Evolutionary conservation across 805 yeast genomes (phyloP).

Genomic region (Kodamaea nitidulidarum): DNA sequence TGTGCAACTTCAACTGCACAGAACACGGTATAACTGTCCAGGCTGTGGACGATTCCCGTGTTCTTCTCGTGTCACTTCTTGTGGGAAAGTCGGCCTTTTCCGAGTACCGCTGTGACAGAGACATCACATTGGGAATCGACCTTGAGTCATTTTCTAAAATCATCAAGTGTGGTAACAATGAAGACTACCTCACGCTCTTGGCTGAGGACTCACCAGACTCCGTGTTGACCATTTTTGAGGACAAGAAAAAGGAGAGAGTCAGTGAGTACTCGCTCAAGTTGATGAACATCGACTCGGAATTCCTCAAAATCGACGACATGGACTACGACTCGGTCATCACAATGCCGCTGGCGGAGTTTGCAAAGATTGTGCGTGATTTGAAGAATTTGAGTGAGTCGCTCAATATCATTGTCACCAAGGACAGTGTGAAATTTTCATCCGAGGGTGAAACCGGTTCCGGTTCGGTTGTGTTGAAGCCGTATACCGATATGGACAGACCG

Average conservation of each 20-base stretch:
- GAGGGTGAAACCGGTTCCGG: constrained; percentile 94
- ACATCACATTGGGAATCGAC: constrained; percentile 87
- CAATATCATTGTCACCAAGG: constrained; percentile 83
- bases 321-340: constrained; percentile 82
- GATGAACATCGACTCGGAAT: constrained; percentile 96
- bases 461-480: constrained; percentile 79
- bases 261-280: constrained; percentile 87
- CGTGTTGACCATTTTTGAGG: constrained; percentile 82
- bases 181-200: constrained; percentile 80
- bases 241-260: constrained; percentile 82
- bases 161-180: constrained; percentile 84
- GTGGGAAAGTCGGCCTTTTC: constrained; percentile 86
- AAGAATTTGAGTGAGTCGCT: constrained; percentile 83
- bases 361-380: constrained; percentile 86
- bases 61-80: constrained; percentile 79
- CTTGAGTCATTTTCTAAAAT: constrained; percentile 83
- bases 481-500: constrained; percentile 74
- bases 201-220: constrained; percentile 81
- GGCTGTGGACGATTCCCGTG: constrained; percentile 97
- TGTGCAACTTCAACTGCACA: constrained; percentile 96
- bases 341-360: constrained; percentile 85
- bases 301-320: constrained; percentile 89
- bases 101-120: constrained; percentile 93
- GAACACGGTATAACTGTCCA: constrained; percentile 92
- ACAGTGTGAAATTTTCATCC: constrained; percentile 81